Evolutionary conservation across 2,329 filamentous ascomycete genomes (phyloP).

Genomic region (Bipolaris bicolor): DNA sequence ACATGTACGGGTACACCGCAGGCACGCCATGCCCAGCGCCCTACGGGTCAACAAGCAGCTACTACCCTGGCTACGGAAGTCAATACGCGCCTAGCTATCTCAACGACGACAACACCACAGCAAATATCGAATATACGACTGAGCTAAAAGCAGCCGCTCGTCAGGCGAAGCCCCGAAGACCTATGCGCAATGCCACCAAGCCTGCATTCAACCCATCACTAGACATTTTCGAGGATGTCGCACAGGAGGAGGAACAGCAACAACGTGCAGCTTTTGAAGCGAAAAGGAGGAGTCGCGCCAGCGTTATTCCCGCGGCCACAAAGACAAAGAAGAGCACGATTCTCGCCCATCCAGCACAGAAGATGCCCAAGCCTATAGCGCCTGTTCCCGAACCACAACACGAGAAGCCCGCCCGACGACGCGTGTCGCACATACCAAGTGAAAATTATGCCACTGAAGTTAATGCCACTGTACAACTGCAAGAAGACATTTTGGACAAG

Average conservation of each 20-base stretch:
- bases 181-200: slow-evolving; percentile 37
- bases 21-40: slow-evolving; percentile 48
- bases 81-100: slow-evolving; percentile 43
- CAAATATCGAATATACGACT: slow-evolving; percentile 49
- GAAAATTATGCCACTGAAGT: slow-evolving; percentile 33
- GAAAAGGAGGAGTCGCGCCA: slow-evolving; percentile 37
- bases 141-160: slow-evolving; percentile 39
- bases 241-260: slow-evolving; percentile 41
- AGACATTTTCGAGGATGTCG: slow-evolving; percentile 50
- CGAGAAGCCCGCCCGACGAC: slow-evolving; percentile 40
- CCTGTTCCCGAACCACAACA: slow-evolving; percentile 30
- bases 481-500: slow-evolving; percentile 38
- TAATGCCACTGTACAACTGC: slow-evolving; percentile 40
- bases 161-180: slow-evolving; percentile 44
- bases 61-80: slow-evolving; percentile 35
- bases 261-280: slow-evolving; percentile 32
- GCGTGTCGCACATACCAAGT: slow-evolving; percentile 43
- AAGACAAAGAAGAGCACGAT: slow-evolving; percentile 39
- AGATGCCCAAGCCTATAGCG: slow-evolving; percentile 33
- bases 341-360: slow-evolving; percentile 48
- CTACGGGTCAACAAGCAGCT: slow-evolving; percentile 31
- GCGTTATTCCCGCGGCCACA: slow-evolving; percentile 30
- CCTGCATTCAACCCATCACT: slow-evolving; percentile 40
- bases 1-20: slow-evolving; percentile 45
- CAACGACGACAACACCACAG: slow-evolving; percentile 39